Conservation (phyloP, 1,139 yeast genomes). For the Debaryomyces fabryi region DNA sequence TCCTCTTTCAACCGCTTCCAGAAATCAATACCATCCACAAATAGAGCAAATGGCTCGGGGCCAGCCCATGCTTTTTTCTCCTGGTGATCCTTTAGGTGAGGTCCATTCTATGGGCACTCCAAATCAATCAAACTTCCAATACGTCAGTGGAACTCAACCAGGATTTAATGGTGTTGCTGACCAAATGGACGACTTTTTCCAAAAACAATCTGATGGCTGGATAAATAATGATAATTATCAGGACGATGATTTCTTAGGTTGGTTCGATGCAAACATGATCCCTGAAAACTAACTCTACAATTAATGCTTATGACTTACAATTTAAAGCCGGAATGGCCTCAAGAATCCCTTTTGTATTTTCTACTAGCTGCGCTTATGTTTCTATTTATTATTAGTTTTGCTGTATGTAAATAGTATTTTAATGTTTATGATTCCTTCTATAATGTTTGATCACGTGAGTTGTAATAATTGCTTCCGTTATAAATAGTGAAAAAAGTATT, state of each 20-base stretch:
- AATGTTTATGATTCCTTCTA: not conserved
- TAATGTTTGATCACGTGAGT: constrained; percentile 17
- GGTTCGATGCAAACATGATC: constrained; percentile 74
- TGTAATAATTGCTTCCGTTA: constrained; percentile 14
- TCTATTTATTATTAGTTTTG: not conserved
- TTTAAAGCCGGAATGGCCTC: not conserved
- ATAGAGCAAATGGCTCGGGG: constrained; percentile 4
- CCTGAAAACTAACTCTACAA: constrained; percentile 22
- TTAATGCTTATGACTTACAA: not conserved
- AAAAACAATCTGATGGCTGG: constrained; percentile 87
- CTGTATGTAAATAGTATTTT: not conserved
- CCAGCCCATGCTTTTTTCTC: constrained; percentile 3
- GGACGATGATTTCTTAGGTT: constrained; percentile 88
- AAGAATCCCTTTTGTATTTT: not conserved
- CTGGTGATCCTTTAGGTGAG: constrained; percentile 2
- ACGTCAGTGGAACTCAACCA: constrained; percentile 4
- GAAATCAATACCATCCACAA: not conserved
- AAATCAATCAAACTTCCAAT: constrained; percentile 8
- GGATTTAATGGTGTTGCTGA: constrained; percentile 31
- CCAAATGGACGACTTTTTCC: constrained; percentile 61
- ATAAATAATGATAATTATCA: constrained; percentile 62
- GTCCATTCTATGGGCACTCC: constrained; percentile 1
- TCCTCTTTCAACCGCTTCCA: not conserved
- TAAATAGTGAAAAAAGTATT: not conserved
- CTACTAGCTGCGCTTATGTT: not conserved